Base-by-base conservation (phyloP, 257 asterid species). In the Penstemon eatonii region DNA sequence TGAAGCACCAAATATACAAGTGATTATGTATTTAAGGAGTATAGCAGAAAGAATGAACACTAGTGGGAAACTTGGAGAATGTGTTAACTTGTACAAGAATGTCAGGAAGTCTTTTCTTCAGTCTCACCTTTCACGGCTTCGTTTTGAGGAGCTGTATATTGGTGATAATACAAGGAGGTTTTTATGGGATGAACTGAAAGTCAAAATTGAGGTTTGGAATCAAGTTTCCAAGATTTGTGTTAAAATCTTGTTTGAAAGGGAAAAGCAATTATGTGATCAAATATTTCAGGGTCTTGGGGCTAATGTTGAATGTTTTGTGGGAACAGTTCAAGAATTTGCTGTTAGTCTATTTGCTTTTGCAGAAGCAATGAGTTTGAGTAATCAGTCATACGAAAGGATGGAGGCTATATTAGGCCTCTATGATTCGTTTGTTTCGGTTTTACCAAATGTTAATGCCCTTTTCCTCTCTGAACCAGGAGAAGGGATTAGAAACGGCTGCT, bases 161-260 rank as follows among this genome's bases (percentile, higher is more conserved):
- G 77, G 55, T 4, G 12, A 54, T 4, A 75, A 52, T 19, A 13
- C 61, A 8, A 73, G 46, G 37, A 10, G 75, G 43, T 58, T 45
- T 45, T 5, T 0, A 5, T 60, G 70, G 72, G 79, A 76, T 5
- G 84, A 76, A 36, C 36, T 83, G 71, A 76, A 59, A 61, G 46
- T 62, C 45, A 83, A 78, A 59, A 80, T 83, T 73, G 86, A 81
- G 44, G 15, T 74, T 0, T 83, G 89, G 89, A 44, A 52, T 4
- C 72, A 78, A 1, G 67, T 73, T 6, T 74, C 78, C 10, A 83
- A 78, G 78, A 81, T 83, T 43, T 81, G 86, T 53, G 69, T 83
- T 5, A 62, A 53, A 5, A 71, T 64, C 6, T 42, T 83, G 47
- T 80, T 81, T 47, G 58, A 57, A 0, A 73, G 44, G 64, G 89